Percentiles rank a stretch among this genome's conserved stretches.
Conservation (phyloP, 768 basidiomycete species). For the Amanita rimosa region DNA sequence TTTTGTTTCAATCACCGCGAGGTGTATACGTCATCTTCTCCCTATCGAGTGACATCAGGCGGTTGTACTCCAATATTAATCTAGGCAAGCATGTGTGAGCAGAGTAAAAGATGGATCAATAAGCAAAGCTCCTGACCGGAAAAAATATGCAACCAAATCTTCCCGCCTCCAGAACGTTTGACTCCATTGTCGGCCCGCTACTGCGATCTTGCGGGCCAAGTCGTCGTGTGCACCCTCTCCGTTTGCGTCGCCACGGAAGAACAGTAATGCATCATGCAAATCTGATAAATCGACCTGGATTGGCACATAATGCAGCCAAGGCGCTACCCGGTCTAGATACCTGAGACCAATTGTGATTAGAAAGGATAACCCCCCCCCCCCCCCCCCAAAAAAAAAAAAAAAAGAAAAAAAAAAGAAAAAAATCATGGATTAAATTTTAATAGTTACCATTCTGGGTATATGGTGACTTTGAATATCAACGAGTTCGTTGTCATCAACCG, state of each 20-base stretch:
- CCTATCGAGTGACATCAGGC: slow-evolving; percentile 18
- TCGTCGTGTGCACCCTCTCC: slow-evolving; percentile 52
- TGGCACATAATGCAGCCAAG: slow-evolving; percentile 72
- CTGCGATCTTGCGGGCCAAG: slow-evolving; percentile 40
- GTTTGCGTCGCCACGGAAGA: slow-evolving; percentile 56
- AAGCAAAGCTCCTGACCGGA: slow-evolving; percentile 23
- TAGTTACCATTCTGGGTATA: slow-evolving; percentile 63
- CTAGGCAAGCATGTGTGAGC: slow-evolving; percentile 1
- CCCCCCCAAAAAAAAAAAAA: too few species aligned
- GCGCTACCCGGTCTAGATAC: slow-evolving; percentile 44
- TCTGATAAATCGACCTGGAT: slow-evolving; percentile 55
- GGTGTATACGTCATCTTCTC: slow-evolving; percentile 16
- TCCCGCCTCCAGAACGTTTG: slow-evolving; percentile 33
- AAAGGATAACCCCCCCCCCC: too few species aligned
- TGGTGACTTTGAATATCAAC: slow-evolving; percentile 56
- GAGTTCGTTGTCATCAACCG: slow-evolving; percentile 51
- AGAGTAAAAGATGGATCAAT: background rate
- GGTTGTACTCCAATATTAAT: slow-evolving; percentile 18
- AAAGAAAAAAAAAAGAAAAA: too few species aligned
- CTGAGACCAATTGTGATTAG: slow-evolving; percentile 15
- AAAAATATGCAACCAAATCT: slow-evolving; percentile 35
- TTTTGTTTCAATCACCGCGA: background rate
- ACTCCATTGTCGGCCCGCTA: slow-evolving; percentile 20
- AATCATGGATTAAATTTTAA: background rate
- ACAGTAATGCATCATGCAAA: slow-evolving; percentile 58